Percentiles rank a stretch among this genome's conserved stretches.
These are phyloP conservation scores for Backusella parvicylindrica DNA, from an alignment of 192 early-diverging fungal genomes.

Conservation along the genomic window DNA sequence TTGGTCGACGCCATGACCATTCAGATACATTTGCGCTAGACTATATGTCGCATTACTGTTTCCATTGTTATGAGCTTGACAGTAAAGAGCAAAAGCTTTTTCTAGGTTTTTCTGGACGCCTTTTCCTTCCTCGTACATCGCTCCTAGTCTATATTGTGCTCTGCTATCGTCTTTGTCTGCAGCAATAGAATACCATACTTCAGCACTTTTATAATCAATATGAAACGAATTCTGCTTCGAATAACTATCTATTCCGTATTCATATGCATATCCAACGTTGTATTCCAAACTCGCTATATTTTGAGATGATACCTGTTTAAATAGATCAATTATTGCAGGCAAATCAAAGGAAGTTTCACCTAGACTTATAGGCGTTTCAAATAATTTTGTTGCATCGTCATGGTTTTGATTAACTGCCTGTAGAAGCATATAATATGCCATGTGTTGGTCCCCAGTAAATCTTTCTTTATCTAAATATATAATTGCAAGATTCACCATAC, in stretches of 20 bases:
- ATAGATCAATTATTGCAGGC: neutral
- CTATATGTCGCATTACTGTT: constrained; percentile 7
- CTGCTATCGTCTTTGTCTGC: constrained; percentile 11
- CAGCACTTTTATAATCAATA: neutral
- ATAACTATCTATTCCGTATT: neutral
- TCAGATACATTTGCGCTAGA: neutral
- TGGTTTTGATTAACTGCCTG: neutral
- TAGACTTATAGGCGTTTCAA: neutral
- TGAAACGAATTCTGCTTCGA: neutral
- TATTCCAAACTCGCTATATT: neutral
- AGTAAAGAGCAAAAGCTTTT: constrained; percentile 21
- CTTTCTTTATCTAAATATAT: neutral
- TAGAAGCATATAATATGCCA: constrained; percentile 16
- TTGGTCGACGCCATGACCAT: neutral
- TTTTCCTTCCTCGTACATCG: constrained; percentile 13
- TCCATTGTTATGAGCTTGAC: constrained; percentile 14
- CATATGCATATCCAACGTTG: constrained; percentile 8
- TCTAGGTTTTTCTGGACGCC: constrained; percentile 20
- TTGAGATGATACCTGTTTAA: neutral
- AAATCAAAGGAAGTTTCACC: constrained; percentile 9
- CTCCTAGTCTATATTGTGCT: constrained; percentile 30
- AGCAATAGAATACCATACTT: constrained; percentile 30
- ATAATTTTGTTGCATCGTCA: neutral
- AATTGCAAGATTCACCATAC: neutral
- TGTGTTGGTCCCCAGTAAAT: neutral